Percentiles rank a stretch among this genome's conserved stretches.
Conservation (phyloP, 129 eudicot species). For the Tagetes erecta region DNA sequence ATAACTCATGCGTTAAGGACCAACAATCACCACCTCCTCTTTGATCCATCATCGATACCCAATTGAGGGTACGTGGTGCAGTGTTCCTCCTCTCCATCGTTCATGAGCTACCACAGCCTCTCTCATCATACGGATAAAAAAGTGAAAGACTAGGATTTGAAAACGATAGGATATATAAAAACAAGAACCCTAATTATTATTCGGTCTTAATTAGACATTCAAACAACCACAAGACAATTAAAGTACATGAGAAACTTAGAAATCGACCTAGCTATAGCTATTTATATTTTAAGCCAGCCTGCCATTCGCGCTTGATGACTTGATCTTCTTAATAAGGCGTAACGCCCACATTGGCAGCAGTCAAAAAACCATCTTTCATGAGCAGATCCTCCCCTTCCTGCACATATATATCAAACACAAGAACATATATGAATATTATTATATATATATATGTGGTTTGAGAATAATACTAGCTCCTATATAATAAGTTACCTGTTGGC, state of each 20-base stretch:
- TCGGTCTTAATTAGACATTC: conserved; percentile 41
- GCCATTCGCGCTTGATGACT: conserved; percentile 15
- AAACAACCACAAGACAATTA: conserved; percentile 19
- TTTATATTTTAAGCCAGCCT: neutral
- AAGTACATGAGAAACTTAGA: conserved; percentile 32
- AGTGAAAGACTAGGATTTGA: neutral
- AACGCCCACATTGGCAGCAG: conserved; percentile 82
- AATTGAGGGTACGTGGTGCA: too few relatives aligned
- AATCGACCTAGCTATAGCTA: conserved; percentile 40
- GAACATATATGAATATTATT: neutral
- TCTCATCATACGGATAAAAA: too few relatives aligned
- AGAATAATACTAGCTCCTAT: too few relatives aligned
- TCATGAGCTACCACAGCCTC: too few relatives aligned
- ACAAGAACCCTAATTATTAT: conserved; percentile 42
- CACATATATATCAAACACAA: conserved; percentile 23
- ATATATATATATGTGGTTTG: too few relatives aligned
- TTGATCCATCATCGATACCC: too few relatives aligned
- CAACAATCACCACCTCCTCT: too few relatives aligned
- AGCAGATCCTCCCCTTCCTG: conserved; percentile 90
- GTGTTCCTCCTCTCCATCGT: too few relatives aligned
- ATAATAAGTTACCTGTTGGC: conserved; percentile 76
- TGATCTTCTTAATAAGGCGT: conserved; percentile 70
- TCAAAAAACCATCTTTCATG: conserved; percentile 90
- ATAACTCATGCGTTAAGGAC: too few relatives aligned
- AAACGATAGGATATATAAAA: conserved; percentile 7